Conservation (phyloP, 768 basidiomycete genomes). For the Trametes maxima region DNA sequence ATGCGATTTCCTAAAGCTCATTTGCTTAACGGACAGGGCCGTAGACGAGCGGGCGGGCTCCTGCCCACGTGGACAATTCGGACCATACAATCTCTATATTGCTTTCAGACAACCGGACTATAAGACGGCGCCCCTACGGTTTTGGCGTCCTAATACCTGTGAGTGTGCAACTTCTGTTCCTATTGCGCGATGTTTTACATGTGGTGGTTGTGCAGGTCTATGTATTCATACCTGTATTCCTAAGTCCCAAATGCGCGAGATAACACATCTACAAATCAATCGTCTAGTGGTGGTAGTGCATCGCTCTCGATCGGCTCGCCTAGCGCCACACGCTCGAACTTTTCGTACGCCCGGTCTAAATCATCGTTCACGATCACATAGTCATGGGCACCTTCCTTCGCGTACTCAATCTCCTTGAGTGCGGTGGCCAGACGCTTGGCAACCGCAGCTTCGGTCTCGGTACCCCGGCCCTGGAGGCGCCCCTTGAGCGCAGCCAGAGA, state of each 20-base stretch:
- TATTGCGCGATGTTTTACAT: not conserved
- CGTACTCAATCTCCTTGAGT: conserved; percentile 80
- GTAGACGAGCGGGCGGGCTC: conserved; percentile 12
- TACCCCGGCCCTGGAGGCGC: conserved; percentile 79
- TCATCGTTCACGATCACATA: conserved; percentile 90
- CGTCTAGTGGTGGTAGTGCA: conserved; percentile 64
- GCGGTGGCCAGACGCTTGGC: conserved; percentile 78
- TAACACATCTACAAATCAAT: conserved; percentile 32
- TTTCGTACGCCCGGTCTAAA: conserved; percentile 75
- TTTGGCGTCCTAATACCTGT: conserved; percentile 19
- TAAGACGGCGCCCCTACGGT: not conserved
- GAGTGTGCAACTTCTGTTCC: not conserved
- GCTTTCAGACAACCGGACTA: not conserved
- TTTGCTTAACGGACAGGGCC: not conserved
- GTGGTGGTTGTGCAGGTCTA: conserved; percentile 2
- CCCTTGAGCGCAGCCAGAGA: conserved; percentile 66
- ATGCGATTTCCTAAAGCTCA: not conserved
- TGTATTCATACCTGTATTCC: conserved; percentile 22
- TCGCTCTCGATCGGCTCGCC: conserved; percentile 67
- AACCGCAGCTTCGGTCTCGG: conserved; percentile 75
- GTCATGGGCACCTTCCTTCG: conserved; percentile 77
- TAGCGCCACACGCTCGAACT: conserved; percentile 77
- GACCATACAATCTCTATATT: conserved; percentile 5
- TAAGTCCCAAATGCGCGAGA: conserved; percentile 4
- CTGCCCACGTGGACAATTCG: not conserved